Conservation (phyloP, 768 basidiomycete genomes). For the Megacollybia marginata region DNA sequence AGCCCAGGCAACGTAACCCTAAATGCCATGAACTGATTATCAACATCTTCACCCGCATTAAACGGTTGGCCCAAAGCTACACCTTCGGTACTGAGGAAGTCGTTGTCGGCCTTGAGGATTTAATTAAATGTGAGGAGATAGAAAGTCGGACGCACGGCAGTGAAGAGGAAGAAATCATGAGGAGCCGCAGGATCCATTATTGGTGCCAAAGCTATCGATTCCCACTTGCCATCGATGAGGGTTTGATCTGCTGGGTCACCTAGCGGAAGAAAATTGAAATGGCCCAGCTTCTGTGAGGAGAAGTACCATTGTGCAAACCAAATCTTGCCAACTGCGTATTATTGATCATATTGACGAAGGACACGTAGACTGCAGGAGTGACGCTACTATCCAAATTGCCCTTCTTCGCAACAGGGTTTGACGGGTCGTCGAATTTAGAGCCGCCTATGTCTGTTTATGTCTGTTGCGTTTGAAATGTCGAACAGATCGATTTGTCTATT, state of each 20-base stretch:
- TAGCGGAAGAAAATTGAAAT: constrained; percentile 11
- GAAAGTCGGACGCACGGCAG: constrained; percentile 33
- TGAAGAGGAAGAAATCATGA: constrained; percentile 64
- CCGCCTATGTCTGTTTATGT: constrained; percentile 43
- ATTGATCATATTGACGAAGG: constrained; percentile 52
- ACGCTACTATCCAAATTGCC: constrained; percentile 41
- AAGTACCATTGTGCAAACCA: constrained; percentile 52
- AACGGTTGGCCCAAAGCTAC: constrained; percentile 42
- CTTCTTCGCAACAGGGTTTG: constrained; percentile 40
- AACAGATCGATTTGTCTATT: constrained; percentile 52
- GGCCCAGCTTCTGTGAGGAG: background rate
- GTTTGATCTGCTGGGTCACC: constrained; percentile 41
- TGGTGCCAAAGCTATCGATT: constrained; percentile 54
- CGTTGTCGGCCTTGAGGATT: constrained; percentile 45
- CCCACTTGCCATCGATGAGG: constrained; percentile 63
- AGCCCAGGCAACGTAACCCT: constrained; percentile 46
- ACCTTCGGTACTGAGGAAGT: constrained; percentile 52
- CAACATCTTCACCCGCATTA: constrained; percentile 47
- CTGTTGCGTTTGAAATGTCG: constrained; percentile 46
- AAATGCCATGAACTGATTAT: constrained; percentile 59
- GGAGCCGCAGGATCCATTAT: constrained; percentile 42
- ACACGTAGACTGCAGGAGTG: constrained; percentile 44
- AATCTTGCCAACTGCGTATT: constrained; percentile 48
- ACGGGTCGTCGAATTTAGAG: constrained; percentile 46
- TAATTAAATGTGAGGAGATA: background rate